Percentiles rank a stretch among this genome's conserved stretches.
Evolutionary conservation across 768 basidiomycete species (phyloP).

Genomic region (Termitomyces sp.): DNA sequence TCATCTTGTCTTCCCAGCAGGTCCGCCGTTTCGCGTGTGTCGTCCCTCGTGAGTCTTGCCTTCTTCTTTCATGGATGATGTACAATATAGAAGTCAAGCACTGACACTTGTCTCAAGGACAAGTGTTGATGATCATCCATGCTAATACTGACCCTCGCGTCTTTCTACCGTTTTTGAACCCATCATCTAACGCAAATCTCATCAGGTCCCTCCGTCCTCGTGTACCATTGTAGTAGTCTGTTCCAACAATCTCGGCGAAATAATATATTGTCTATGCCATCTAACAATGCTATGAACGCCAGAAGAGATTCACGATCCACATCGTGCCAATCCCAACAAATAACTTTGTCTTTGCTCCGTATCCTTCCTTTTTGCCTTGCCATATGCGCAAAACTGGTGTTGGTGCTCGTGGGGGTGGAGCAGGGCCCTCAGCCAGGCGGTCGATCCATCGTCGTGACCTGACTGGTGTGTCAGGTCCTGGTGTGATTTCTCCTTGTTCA

Average conservation of each 20-base stretch:
- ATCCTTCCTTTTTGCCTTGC: conserved; percentile 24
- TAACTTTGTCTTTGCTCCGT: conserved; percentile 38
- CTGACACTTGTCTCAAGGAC: conserved; percentile 74
- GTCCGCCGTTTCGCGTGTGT: background rate
- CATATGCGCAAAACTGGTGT: conserved; percentile 22
- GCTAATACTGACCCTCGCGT: conserved; percentile 72
- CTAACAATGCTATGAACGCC: conserved; percentile 29
- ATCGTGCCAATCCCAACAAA: conserved; percentile 38
- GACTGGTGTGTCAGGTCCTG: conserved; percentile 33
- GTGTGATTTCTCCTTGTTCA: conserved; percentile 19
- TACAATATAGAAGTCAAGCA: conserved; percentile 88
- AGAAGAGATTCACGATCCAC: conserved; percentile 66
- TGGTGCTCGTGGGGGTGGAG: conserved; percentile 19
- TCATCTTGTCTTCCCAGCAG: conserved; percentile 5
- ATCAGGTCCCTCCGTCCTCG: background rate
- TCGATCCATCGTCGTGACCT: conserved; percentile 47
- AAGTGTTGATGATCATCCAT: conserved; percentile 75
- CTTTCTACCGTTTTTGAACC: background rate
- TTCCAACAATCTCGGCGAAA: background rate
- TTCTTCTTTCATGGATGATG: conserved; percentile 38
- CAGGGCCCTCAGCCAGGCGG: conserved; percentile 34
- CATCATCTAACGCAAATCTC: background rate
- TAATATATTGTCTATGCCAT: background rate
- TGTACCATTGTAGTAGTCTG: background rate
- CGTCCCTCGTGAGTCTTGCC: conserved; percentile 22